Conservation (phyloP, 805 yeast genomes). For the Saturnispora sanitii region DNA sequence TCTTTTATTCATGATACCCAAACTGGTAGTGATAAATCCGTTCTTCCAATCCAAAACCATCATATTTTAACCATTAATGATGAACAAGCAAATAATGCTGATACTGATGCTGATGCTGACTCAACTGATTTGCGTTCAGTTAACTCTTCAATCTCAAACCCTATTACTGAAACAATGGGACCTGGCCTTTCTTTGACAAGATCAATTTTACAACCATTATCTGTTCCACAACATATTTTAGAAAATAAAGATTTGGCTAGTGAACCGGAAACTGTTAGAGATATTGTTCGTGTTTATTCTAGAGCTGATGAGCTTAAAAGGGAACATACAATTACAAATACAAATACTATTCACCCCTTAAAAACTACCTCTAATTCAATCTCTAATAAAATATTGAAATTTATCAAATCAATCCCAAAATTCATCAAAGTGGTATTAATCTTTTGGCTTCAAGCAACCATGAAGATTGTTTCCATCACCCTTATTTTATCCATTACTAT, state of each 20-base stretch:
- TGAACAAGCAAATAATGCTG: too few species aligned
- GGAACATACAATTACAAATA: slow-evolving; percentile 10
- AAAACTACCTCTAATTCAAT: neutral
- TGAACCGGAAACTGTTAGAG: slow-evolving; percentile 31
- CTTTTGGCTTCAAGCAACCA: slow-evolving; percentile 34
- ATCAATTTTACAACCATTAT: slow-evolving; percentile 2
- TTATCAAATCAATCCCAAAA: slow-evolving; percentile 1
- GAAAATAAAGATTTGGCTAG: slow-evolving; percentile 12
- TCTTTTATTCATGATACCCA: too few species aligned
- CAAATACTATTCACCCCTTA: neutral
- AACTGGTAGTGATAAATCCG: too few species aligned
- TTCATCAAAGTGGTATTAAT: slow-evolving; percentile 9
- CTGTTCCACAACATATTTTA: slow-evolving; percentile 17
- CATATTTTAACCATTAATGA: too few species aligned
- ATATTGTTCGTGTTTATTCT: slow-evolving; percentile 44
- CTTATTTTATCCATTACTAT: slow-evolving; percentile 55
- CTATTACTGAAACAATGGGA: neutral
- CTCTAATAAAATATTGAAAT: slow-evolving; percentile 1
- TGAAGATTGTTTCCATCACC: slow-evolving; percentile 64
- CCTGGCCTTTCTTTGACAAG: neutral
- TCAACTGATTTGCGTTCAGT: too few species aligned
- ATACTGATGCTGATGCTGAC: too few species aligned
- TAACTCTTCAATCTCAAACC: too few species aligned
- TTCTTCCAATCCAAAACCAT: too few species aligned
- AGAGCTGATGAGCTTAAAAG: slow-evolving; percentile 30